phyloP scores from a whole-genome alignment of 352 stramenopile species.

The Pythium brachiatum region DNA sequence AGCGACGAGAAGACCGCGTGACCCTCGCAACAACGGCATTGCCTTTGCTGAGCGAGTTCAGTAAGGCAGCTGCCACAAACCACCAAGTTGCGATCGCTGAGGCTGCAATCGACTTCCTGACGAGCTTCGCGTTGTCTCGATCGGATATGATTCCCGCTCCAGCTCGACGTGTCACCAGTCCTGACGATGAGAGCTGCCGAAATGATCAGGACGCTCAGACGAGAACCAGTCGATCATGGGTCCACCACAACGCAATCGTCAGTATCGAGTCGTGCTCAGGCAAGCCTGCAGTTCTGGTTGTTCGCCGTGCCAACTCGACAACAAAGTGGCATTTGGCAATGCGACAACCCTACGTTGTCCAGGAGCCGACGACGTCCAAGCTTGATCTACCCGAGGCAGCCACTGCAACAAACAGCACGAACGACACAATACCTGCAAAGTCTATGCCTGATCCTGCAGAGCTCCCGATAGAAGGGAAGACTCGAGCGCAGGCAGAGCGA shows the following conservation, averaged over 20 bases:
- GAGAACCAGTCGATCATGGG: conserved; percentile 13
- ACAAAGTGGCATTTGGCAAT: conserved; percentile 23
- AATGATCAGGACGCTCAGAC: conserved; percentile 2
- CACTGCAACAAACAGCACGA: background rate
- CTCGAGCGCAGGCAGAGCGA: background rate
- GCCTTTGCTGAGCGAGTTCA: conserved; percentile 48
- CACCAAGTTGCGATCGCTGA: conserved; percentile 42
- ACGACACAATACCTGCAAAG: too few species aligned
- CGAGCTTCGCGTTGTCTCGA: conserved; percentile 66
- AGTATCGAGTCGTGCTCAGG: conserved; percentile 20
- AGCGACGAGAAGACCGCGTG: conserved; percentile 34
- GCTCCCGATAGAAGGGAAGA: too few species aligned
- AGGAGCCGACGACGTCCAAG: background rate
- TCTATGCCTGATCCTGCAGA: too few species aligned
- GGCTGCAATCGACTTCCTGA: conserved; percentile 73
- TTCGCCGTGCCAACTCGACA: conserved; percentile 26
- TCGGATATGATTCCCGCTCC: conserved; percentile 39
- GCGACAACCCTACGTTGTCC: conserved; percentile 13
- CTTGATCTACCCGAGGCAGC: background rate
- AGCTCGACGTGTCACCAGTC: conserved; percentile 21
- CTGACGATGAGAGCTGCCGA: conserved; percentile 12
- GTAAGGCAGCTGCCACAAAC: conserved; percentile 32
- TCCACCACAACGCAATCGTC: conserved; percentile 24
- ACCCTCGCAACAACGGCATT: conserved; percentile 46
- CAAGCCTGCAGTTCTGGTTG: conserved; percentile 16